Percentiles rank a stretch among this genome's conserved stretches.
Evolutionary conservation across 83 land plant genomes (phyloP).

Genomic region (Picea abies): DNA sequence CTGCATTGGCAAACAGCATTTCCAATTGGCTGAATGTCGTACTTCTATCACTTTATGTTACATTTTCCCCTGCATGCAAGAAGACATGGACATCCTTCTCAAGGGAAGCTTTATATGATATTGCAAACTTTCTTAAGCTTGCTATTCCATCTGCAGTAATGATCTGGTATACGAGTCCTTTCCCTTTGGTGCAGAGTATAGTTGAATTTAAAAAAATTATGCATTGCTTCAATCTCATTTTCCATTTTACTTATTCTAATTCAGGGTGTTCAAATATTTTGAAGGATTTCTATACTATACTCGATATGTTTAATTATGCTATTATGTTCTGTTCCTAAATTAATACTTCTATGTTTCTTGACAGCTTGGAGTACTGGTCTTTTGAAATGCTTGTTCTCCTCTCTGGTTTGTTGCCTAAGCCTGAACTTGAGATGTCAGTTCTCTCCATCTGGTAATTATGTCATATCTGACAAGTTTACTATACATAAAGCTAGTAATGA

Average conservation of each 20-base stretch:
- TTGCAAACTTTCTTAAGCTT: slow-evolving; percentile 45
- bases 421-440: slow-evolving; percentile 78
- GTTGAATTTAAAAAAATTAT: too few relatives aligned
- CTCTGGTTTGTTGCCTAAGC: slow-evolving; percentile 85
- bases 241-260: too few relatives aligned
- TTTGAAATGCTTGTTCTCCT: slow-evolving; percentile 71
- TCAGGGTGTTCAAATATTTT: too few relatives aligned
- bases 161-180: slow-evolving; percentile 65
- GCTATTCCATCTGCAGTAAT: too few relatives aligned
- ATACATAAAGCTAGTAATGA: too few relatives aligned
- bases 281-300: too few relatives aligned
- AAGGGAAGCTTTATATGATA: slow-evolving; percentile 58
- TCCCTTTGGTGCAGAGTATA: too few relatives aligned
- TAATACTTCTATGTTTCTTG: neutral
- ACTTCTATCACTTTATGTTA: slow-evolving; percentile 55
- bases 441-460: slow-evolving; percentile 63
- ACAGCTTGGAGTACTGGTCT: slow-evolving; percentile 89
- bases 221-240: too few relatives aligned
- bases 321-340: neutral
- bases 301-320: too few relatives aligned
- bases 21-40: slow-evolving; percentile 78
- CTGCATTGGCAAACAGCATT: slow-evolving; percentile 70
- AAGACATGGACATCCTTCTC: too few relatives aligned
- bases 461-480: neutral
- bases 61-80: slow-evolving; percentile 56